Evolutionary conservation across 805 yeast species (phyloP), one percentile per base, ranked within the genome.

Genomic region (Yamadazyma laniorum): DNA sequence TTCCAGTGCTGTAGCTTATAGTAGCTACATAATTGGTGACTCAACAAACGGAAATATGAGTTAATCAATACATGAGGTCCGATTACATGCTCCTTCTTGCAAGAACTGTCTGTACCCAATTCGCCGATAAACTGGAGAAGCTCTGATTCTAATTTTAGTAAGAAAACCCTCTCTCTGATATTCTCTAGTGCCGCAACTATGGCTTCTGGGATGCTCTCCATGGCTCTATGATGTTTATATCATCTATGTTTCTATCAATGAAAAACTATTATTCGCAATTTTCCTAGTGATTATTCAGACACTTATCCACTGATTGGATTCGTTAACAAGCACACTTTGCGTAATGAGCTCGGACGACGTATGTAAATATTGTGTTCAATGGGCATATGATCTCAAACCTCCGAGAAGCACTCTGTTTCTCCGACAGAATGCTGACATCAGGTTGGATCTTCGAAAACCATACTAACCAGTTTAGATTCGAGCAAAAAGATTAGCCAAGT

Each of bases 1-100:
- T 56, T 53, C 53, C 51, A 48, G 51, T 84, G 90, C 29, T 79
- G 79, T 39, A 83, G 55, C 17, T 68, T 63, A 51, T 82, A 80
- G 53, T 81, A 82, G 26, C 79, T 82, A 4, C 89, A 85, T 25
- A 82, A 61, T 47, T 82, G 84, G 56, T 85, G 90, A 0, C 83
- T 72, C 37, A 85, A 59, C 32, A 85, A 62, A 47, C 91, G 63
- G 47, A 77, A 79, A 55, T 80, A 84, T 2, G 88, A 80, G 55
- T 84, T 84, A 6, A 25, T 33, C 18, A 39, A 29, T 14, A 25
- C 13, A 22, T 23, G 25, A 12, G 32, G 18, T 17, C 17, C 28
- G 16, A 35, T 35, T n/a, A 29, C 13, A 17, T 19, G 21, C 12
- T 28, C 22, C 28, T 14, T 18, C n/a, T 31, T 32, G 13, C 29